Evolutionary conservation across 306 rosid species (phyloP).

Genomic region (Purshia tridentata): DNA sequence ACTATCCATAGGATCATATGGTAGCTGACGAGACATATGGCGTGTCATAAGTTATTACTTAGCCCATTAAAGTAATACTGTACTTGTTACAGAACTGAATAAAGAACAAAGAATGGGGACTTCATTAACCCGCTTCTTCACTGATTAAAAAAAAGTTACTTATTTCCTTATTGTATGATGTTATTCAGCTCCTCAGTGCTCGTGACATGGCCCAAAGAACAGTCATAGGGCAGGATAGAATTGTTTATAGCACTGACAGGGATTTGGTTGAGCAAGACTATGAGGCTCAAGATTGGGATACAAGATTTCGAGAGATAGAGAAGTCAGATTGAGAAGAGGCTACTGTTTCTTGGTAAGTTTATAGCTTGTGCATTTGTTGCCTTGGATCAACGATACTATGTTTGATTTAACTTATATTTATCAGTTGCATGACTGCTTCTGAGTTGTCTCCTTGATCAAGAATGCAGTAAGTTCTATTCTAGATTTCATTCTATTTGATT

Average conservation of each 20-base stretch:
- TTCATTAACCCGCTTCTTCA: not conserved
- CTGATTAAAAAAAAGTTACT: not conserved
- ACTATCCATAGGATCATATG: not conserved
- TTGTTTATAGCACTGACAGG: constrained; percentile 87
- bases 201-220: constrained; percentile 90
- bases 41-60: not conserved
- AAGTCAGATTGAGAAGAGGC: constrained; percentile 56
- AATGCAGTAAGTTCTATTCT: not conserved
- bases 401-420: not conserved
- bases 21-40: not conserved
- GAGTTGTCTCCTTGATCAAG: not conserved
- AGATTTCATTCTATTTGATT: not conserved
- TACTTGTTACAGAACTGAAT: not conserved
- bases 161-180: constrained; percentile 10
- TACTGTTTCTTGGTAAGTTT: constrained; percentile 3
- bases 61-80: not conserved
- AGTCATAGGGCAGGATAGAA: constrained; percentile 82
- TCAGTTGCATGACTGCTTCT: not conserved
- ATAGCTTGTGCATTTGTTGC: not conserved
- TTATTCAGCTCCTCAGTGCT: constrained; percentile 78
- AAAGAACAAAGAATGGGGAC: not conserved
- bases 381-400: not conserved
- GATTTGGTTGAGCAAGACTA: constrained; percentile 88
- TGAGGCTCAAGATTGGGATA: constrained; percentile 83
- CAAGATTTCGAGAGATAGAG: constrained; percentile 75